Base-by-base conservation (phyloP, 202 grass and related monocot genomes). In the Panicum hallii region DNA sequence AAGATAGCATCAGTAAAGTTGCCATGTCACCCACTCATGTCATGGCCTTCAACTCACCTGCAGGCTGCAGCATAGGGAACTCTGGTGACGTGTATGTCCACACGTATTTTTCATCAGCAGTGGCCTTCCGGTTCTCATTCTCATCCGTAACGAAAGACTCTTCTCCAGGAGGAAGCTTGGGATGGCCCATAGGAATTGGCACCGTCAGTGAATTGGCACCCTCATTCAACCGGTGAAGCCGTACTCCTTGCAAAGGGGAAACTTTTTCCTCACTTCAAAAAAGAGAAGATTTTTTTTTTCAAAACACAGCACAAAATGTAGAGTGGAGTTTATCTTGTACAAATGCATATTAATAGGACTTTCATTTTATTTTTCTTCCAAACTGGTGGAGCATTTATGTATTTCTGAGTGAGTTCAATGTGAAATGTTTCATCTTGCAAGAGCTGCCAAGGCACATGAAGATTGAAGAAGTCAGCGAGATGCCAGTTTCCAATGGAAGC, bases 81-180 rank as follows among this genome's bases (percentile, higher is more conserved):
- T 90, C 85, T 42, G 91, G 90, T 14, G 94, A 97, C n/a, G 86
- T 88, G 82, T 97, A 94, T 11, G 77, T 89, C 91, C 89, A 97
- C 15, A 79, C 32, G 36, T 94, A 94, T 78, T 94, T 94, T 42
- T 97, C 76, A 47, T 90, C 83, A 70, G 76, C 89, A 11, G 85
- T 77, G 36, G 70, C 62, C 11, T 6, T 44, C 20, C 62, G 56
- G 42, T 82, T 78, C 57, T 26, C 93, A 50, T 98, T 98, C 32
- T 32, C 32, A 32, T 32, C 32, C 32, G 32, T 38, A 38, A 38
- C 36, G 71, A 74, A 89, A 52, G 69, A 43, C 76, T 78, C 81
- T 8, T 46, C 15, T 10, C 16, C 66, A 50, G n/a, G 64, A 64
- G 79, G n/a, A 65, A 87, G 57, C 49, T 85, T 93, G 70, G 63